phyloP scores from a whole-genome alignment of 139 green algal species.

The Gonium pectorale region DNA sequence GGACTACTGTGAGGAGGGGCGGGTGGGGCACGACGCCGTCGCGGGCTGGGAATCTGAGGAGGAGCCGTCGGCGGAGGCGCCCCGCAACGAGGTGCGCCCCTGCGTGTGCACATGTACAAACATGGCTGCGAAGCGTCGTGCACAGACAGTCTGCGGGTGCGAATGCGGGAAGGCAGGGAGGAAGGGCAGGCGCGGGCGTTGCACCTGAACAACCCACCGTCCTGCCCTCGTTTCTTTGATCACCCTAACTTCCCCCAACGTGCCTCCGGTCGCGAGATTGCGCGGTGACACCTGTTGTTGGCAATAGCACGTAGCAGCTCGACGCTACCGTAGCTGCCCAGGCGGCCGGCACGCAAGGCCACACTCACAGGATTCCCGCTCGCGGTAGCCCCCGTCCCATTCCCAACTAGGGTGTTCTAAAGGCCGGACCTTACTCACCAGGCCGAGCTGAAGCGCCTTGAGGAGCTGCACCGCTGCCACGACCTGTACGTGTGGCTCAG shows the following conservation, averaged over 20 bases:
- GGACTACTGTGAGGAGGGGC: conserved; percentile 33
- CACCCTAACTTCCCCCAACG: no score
- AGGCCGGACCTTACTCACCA: neutral
- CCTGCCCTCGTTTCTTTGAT: neutral
- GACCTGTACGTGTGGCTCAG: conserved; percentile 65
- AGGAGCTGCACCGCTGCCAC: conserved; percentile 56
- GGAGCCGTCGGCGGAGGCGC: neutral
- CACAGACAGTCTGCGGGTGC: neutral
- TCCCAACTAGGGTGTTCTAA: neutral
- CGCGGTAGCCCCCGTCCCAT: no score
- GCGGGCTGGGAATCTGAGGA: neutral
- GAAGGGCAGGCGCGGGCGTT: neutral
- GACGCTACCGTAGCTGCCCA: no score
- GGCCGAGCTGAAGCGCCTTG: conserved; percentile 50
- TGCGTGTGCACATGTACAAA: no score
- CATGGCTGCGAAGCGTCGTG: neutral
- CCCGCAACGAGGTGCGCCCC: no score
- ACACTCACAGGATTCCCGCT: neutral
- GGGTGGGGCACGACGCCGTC: conserved; percentile 3
- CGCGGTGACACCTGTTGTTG: no score
- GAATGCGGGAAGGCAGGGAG: no score
- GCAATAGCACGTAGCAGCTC: no score
- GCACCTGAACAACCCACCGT: neutral
- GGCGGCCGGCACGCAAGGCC: neutral
- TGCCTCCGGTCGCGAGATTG: no score